Conservation (phyloP, 2,329 filamentous ascomycete species). For the Chaetomium strumarium region DNA sequence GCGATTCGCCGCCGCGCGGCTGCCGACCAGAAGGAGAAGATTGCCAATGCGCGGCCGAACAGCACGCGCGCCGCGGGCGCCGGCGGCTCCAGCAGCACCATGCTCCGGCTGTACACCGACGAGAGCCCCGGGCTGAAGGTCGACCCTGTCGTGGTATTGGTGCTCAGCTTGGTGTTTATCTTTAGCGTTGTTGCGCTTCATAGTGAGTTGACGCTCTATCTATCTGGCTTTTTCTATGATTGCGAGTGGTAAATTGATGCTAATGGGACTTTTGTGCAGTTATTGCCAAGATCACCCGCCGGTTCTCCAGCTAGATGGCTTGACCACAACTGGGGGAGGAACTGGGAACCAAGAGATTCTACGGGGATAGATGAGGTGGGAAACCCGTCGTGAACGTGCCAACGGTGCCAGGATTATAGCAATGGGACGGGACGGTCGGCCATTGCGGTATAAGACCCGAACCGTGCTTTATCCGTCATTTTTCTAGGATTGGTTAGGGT, state of each 20-base stretch:
- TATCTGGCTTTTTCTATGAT: not conserved
- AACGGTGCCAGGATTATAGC: not conserved
- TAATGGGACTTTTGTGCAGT: constrained; percentile 47
- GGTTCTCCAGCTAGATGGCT: constrained; percentile 61
- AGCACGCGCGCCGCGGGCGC: constrained; percentile 91
- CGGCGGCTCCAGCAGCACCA: constrained; percentile 93
- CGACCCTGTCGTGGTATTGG: constrained; percentile 93
- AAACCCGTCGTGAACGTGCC: not conserved
- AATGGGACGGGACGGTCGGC: not conserved
- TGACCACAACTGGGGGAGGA: not conserved
- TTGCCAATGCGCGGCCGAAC: constrained; percentile 86
- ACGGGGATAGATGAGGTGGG: not conserved
- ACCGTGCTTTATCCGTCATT: not conserved
- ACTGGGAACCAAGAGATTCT: not conserved
- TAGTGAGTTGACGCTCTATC: constrained; percentile 56
- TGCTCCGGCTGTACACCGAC: constrained; percentile 98
- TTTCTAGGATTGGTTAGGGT: not conserved
- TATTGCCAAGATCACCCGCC: constrained; percentile 90
- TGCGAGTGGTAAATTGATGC: not conserved
- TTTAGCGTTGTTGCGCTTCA: constrained; percentile 97
- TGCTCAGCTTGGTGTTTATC: constrained; percentile 95
- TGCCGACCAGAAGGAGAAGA: constrained; percentile 94
- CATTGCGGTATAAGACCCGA: not conserved
- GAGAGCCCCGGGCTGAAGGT: constrained; percentile 97
- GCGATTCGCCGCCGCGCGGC: constrained; percentile 93